phyloP scores from a whole-genome alignment of 495 filamentous ascomycete genomes.

The Beverwykella pulmonaria region DNA sequence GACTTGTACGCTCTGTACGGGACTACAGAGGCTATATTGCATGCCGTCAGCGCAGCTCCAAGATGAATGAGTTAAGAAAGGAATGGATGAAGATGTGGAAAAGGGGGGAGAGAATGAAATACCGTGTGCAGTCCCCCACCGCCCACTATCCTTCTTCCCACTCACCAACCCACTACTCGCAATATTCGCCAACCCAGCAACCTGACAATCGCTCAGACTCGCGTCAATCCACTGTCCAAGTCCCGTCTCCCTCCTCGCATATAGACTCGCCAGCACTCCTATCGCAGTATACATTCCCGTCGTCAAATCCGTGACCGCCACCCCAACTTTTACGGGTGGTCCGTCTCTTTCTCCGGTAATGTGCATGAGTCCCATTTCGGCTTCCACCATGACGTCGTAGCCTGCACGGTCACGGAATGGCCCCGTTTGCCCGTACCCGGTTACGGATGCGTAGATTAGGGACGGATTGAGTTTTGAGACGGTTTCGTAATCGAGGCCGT shows the following conservation, averaged over 20 bases:
- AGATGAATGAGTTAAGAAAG: background rate
- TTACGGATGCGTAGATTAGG: constrained; percentile 44
- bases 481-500: constrained; percentile 39
- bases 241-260: constrained; percentile 41
- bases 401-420: constrained; percentile 43
- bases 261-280: constrained; percentile 41
- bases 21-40: constrained; percentile 36
- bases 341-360: constrained; percentile 44
- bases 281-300: constrained; percentile 46
- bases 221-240: constrained; percentile 43
- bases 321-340: constrained; percentile 42
- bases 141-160: constrained; percentile 41
- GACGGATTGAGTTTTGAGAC: constrained; percentile 38
- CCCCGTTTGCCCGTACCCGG: constrained; percentile 43
- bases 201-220: constrained; percentile 43
- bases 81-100: background rate
- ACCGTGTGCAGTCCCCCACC: constrained; percentile 45
- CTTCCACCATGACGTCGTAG: constrained; percentile 39
- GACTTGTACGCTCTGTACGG: constrained; percentile 46
- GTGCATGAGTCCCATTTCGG: constrained; percentile 46
- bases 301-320: constrained; percentile 45
- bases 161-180: constrained; percentile 42
- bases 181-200: constrained; percentile 44
- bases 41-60: background rate
- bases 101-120: background rate